Base-by-base conservation (phyloP, 768 basidiomycete species). In the Tulasnella sp. region DNA sequence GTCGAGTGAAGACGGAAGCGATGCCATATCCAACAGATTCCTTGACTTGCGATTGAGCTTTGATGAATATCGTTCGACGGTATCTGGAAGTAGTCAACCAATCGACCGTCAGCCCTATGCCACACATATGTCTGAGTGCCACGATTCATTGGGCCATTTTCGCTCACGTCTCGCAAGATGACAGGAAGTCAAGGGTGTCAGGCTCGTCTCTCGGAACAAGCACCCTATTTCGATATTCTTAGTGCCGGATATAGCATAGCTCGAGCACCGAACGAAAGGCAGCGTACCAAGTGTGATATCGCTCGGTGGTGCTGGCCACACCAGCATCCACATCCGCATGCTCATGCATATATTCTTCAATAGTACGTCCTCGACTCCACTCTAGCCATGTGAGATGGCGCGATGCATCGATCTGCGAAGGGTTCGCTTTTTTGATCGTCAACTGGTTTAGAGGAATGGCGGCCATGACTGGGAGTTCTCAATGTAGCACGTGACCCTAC, bases 111-210 rank as follows among this genome's bases (percentile, higher is more conserved):
- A n/a, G n/a, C n/a, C n/a, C n/a, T n/a, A n/a, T n/a, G 1, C 35
- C 6, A 37, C 2, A 19, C 5, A n/a, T 65, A 36, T 29, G 39
- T 39, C 11, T 26, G 62, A 36, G 32, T 3, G 59, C 4, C 19
- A 40, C n/a, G 8, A 5, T 29, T 14, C 39, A 39, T 34, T 22
- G 17, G 5, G 32, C 4, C 5, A 1, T 12, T 39, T 17, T 26
- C 5, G 81, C 83, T 76, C 75, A 89, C 89, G 86, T 88, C 80
- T 87, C 85, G 76, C 87, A 88, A 22, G 87, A 83, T 75, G 84
- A 88, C 76, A 85, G 77, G 76, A 88, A 89, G 67, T 86, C 82
- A 4, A 88, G 74, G 1, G 86, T 83, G 5, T 79, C 78, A 0
- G 87, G 84, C 70, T 86, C 78, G 64, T 81, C 80, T 63, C 87